Evolutionary conservation across 768 basidiomycete genomes (phyloP).

Genomic region (Mycena polygramma): DNA sequence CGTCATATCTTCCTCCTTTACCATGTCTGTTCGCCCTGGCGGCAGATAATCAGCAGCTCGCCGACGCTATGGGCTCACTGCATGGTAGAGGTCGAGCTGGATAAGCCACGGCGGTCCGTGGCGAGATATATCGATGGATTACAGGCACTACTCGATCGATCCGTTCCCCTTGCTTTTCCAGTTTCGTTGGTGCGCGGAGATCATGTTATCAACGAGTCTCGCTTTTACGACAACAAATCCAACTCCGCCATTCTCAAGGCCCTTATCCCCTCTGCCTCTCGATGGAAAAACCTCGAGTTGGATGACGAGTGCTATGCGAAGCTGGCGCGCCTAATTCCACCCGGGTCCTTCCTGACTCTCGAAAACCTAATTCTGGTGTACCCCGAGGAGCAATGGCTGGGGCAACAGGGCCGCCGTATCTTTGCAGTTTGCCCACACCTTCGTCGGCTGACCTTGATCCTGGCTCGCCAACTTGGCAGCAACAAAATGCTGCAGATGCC

Average conservation of each 20-base stretch:
- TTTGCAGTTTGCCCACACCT: too few species aligned
- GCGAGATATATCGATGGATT: not conserved
- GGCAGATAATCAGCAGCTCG: not conserved
- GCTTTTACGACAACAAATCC: too few species aligned
- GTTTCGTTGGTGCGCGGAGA: too few species aligned
- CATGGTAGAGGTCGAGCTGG: not conserved
- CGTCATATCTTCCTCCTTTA: not conserved
- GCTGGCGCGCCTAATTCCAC: too few species aligned
- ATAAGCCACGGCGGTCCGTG: not conserved
- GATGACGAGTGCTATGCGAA: not conserved
- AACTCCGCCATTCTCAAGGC: not conserved
- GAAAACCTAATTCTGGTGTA: too few species aligned
- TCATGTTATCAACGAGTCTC: too few species aligned
- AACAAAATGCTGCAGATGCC: slow-evolving; percentile 2
- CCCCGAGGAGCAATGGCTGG: too few species aligned
- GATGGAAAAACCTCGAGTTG: slow-evolving; percentile 7
- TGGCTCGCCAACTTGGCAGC: too few species aligned
- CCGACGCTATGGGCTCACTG: not conserved
- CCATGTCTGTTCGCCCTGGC: not conserved
- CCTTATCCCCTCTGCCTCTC: not conserved
- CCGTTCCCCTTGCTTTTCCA: not conserved
- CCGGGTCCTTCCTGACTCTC: too few species aligned
- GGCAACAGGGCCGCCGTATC: too few species aligned
- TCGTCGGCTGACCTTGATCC: too few species aligned
- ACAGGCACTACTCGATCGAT: not conserved